Conservation (phyloP, 2,329 filamentous ascomycete genomes). For the Fusarium goolgardi region DNA sequence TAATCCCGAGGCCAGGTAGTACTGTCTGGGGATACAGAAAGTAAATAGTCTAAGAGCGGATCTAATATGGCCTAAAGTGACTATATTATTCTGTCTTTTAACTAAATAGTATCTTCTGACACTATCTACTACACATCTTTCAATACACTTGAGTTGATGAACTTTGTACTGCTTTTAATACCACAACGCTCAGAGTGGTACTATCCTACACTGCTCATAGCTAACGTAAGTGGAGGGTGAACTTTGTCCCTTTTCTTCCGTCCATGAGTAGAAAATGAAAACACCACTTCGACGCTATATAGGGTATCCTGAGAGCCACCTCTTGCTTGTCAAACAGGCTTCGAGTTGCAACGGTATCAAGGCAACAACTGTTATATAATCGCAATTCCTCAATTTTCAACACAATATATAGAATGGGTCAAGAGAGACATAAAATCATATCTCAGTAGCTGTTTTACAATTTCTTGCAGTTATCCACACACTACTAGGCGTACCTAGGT, state of each 20-base stretch:
- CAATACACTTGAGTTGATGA: not conserved
- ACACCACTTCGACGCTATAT: not conserved
- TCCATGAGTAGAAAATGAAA: not conserved
- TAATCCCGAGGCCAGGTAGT: no score
- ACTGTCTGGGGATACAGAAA: not conserved
- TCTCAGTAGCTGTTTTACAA: not conserved
- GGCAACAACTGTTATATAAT: not conserved
- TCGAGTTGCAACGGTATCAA: not conserved
- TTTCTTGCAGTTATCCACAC: not conserved
- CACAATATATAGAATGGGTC: not conserved
- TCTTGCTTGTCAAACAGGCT: not conserved
- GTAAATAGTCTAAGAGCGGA: not conserved
- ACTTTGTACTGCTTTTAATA: not conserved
- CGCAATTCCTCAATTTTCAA: not conserved
- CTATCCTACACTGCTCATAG: no score
- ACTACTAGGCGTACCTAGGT: not conserved
- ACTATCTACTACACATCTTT: not conserved
- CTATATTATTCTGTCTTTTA: not conserved
- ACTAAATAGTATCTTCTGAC: no score
- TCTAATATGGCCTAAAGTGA: not conserved
- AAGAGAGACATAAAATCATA: no score
- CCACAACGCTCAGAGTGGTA: not conserved
- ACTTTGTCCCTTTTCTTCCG: not conserved
- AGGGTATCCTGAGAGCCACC: not conserved
- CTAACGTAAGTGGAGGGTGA: no score